Evolutionary conservation across 345 rosid species (phyloP), one percentile per base, ranked within the genome.

Genomic region (Rhodomyrtus tomentosa): DNA sequence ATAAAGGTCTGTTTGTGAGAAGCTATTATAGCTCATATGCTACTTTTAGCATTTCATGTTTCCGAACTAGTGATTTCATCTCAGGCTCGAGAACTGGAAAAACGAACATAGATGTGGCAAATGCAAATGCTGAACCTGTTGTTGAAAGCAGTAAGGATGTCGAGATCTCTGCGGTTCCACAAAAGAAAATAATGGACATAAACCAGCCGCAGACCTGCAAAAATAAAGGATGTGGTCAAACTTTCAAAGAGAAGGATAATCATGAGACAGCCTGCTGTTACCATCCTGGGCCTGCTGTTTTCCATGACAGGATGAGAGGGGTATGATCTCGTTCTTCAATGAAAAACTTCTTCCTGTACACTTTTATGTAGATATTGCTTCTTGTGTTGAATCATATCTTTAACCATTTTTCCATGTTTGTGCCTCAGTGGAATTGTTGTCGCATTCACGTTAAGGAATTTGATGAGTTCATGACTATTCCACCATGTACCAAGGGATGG

Each of bases 281-380:
- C 87, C 99, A 98, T 88, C 99, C 99, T 79, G 99, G 99, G 79
- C 99, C 99, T 55, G 89, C 99, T 11, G 89, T 95, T 86, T 98
- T 98, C 89, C 99, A 98, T 74, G 99, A 98, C 59, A 90, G 99
- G 83, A 81, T 89, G 83, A 93, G 88, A 96, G 98, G 98, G 94
- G 99, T 92, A 85, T 21, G 89, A 54, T 25, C 55, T 42, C 38
- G 52, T 51, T 84, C 56, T 55, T 83, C 20, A 40, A 10, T 22
- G 8, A 49, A 58, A 21, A 68, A 18, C 24, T 68, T 68, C 79
- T 68, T 68, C 36, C 45, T 36, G 6, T 36, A 18, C 79, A 42
- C 2, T 9, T 36, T 68, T 36, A 36, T 68, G 38, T 68, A 36
- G 79, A 32, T 36, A 18, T 36, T 20, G 79, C 45, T 68, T 80